Conservation (phyloP, 495 filamentous ascomycete species). For the Penicillium soppii region DNA sequence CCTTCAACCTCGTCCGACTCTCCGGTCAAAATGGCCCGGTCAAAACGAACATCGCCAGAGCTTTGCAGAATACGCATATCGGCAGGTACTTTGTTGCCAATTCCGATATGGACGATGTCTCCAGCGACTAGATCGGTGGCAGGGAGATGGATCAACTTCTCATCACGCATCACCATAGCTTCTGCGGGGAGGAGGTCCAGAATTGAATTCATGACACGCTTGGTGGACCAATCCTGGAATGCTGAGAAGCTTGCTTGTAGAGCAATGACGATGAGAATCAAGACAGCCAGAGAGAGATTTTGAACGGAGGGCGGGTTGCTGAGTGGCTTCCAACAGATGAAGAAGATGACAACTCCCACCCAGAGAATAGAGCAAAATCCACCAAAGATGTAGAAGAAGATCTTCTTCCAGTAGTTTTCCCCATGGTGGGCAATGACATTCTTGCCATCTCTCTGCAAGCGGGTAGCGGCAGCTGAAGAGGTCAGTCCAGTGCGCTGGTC, state of each 20-base stretch:
- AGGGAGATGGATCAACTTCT: slow-evolving; percentile 43
- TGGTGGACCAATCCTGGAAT: slow-evolving; percentile 66
- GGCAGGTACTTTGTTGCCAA: slow-evolving; percentile 70
- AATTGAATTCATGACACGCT: slow-evolving; percentile 64
- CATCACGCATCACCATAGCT: slow-evolving; percentile 61
- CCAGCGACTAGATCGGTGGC: slow-evolving; percentile 65
- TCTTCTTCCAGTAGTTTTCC: slow-evolving; percentile 54
- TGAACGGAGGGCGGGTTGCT: slow-evolving; percentile 63
- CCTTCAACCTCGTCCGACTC: slow-evolving; percentile 64
- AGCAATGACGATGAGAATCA: slow-evolving; percentile 64
- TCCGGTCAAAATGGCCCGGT: slow-evolving; percentile 69
- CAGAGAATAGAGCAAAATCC: slow-evolving; percentile 73
- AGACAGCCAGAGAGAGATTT: slow-evolving; percentile 68
- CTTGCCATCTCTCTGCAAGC: slow-evolving; percentile 55
- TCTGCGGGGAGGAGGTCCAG: slow-evolving; percentile 66
- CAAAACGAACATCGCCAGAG: slow-evolving; percentile 67
- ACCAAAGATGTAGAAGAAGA: slow-evolving; percentile 68
- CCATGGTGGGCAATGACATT: slow-evolving; percentile 61
- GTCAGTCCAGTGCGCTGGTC: slow-evolving; percentile 30
- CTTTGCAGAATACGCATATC: slow-evolving; percentile 66
- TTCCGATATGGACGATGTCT: slow-evolving; percentile 63
- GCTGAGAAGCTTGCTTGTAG: slow-evolving; percentile 70
- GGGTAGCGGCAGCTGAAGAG: slow-evolving; percentile 31
- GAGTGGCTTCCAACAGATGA: slow-evolving; percentile 73
- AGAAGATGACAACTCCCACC: slow-evolving; percentile 65